These are phyloP conservation scores for Peronospora tabacina DNA, from an alignment of 352 stramenopile species.

Conservation along the genomic window DNA sequence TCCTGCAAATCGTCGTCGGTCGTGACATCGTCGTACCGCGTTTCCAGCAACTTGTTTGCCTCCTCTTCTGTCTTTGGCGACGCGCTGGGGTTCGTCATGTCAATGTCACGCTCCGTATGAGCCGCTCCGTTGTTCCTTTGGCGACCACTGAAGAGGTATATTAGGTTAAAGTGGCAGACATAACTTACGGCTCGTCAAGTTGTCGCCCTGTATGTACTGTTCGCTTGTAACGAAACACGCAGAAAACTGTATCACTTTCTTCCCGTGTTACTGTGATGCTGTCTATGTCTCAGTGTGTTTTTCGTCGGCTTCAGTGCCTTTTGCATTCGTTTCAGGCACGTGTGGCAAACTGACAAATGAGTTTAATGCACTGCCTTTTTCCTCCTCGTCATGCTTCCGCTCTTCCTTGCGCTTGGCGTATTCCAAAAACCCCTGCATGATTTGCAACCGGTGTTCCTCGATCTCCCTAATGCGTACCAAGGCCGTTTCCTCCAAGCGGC, in stretches of 20 bases:
- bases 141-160: neutral
- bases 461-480: constrained; percentile 48
- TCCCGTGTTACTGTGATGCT: too few relatives aligned
- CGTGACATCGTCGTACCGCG: constrained; percentile 30
- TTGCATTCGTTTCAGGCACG: neutral
- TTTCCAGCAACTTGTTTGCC: constrained; percentile 16
- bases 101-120: constrained; percentile 11
- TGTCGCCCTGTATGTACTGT: neutral
- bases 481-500: constrained; percentile 34
- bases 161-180: neutral
- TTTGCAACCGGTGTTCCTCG: constrained; percentile 51
- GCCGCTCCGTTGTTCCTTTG: neutral
- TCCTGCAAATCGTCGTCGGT: constrained; percentile 46
- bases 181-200: neutral
- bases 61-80: constrained; percentile 42
- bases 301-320: constrained; percentile 1
- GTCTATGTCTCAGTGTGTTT: neutral
- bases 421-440: constrained; percentile 54
- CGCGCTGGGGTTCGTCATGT: constrained; percentile 29
- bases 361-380: constrained; percentile 3
- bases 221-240: neutral
- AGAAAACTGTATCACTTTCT: too few relatives aligned
- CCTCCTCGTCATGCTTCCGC: constrained; percentile 3
- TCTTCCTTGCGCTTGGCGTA: constrained; percentile 52
- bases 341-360: neutral